These are phyloP conservation scores for Ilex asprella DNA, from an alignment of 257 asterid genomes.

Conservation along the genomic window DNA sequence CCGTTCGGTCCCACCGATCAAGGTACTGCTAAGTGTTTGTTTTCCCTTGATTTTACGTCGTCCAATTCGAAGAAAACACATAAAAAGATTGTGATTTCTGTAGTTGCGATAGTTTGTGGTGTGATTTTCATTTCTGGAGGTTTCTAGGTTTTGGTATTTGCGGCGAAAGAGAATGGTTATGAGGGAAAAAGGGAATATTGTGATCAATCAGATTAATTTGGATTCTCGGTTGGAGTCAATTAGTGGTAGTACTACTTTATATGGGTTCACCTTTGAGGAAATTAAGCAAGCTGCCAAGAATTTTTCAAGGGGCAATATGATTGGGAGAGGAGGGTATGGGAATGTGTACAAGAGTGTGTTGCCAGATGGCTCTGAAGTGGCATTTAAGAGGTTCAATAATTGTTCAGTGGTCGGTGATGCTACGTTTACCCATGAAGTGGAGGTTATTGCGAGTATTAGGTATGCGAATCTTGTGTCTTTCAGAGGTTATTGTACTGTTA, in stretches of 20 bases:
- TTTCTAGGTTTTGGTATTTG: background rate
- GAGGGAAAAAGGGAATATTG: background rate
- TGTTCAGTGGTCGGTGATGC: background rate
- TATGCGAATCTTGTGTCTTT: background rate
- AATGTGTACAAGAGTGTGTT: background rate
- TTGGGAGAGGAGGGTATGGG: background rate
- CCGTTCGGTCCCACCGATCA: background rate
- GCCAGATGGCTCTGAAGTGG: background rate
- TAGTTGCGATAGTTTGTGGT: background rate
- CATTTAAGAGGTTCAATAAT: background rate
- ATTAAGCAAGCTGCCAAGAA: background rate
- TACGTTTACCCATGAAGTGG: background rate
- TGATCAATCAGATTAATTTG: no score
- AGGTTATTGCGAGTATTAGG: background rate
- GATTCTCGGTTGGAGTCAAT: background rate
- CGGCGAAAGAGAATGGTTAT: background rate
- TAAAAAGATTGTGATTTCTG: background rate
- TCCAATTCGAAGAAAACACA: no score
- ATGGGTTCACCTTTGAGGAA: background rate
- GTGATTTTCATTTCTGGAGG: background rate
- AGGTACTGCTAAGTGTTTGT: background rate
- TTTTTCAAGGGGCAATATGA: background rate
- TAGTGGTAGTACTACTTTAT: background rate
- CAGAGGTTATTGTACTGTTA: background rate
- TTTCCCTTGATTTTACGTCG: background rate